phyloP scores from a whole-genome alignment of 176 grass and related monocot species.

The Poa annua region DNA sequence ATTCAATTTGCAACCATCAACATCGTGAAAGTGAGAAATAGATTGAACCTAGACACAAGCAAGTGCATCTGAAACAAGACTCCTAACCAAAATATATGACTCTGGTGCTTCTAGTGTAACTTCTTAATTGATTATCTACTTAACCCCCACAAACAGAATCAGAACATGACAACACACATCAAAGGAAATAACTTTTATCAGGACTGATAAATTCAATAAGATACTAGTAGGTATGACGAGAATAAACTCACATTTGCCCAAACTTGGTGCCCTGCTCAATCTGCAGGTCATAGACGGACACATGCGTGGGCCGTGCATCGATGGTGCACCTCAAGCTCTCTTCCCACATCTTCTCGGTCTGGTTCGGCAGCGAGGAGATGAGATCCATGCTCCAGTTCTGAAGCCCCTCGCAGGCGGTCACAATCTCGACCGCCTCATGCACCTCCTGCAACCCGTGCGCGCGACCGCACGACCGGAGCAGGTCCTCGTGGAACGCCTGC shows the following conservation, averaged over 20 bases:
- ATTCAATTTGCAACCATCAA: not conserved
- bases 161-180: too few species aligned
- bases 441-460: too few species aligned
- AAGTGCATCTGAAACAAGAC: not conserved
- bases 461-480: too few species aligned
- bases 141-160: too few species aligned
- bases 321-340: constrained; percentile 70
- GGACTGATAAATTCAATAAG: not conserved
- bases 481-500: too few species aligned
- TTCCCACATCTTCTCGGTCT: constrained; percentile 79
- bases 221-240: not conserved
- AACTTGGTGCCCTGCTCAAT: constrained; percentile 52
- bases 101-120: not conserved
- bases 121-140: not conserved
- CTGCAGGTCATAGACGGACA: constrained; percentile 84
- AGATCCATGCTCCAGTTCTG: constrained; percentile 94
- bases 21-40: not conserved
- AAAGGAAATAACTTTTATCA: not conserved
- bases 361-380: constrained; percentile 76
- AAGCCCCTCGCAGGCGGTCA: constrained; percentile 52
- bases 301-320: constrained; percentile 59
- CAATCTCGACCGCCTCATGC: constrained; percentile 43
- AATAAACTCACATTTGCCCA: too few species aligned
- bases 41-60: not conserved
- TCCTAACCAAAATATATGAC: not conserved